Base-by-base conservation (phyloP, 305 asterid genomes). In the Solanum hybrid region DNA sequence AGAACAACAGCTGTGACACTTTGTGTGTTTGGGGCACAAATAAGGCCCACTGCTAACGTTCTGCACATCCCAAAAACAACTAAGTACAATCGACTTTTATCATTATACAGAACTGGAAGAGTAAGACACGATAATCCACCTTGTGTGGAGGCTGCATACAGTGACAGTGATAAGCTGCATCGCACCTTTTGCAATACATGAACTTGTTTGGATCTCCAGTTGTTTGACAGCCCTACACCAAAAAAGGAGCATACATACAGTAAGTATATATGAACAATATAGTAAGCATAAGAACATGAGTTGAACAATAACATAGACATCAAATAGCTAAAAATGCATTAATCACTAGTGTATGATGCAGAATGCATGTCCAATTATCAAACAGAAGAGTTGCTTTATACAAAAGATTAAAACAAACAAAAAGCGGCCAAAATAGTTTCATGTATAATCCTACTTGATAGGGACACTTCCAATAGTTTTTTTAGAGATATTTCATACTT, bases 101-200 rank as follows among this genome's bases (percentile, higher is more conserved):
- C 28, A 84, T 14, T 87, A n/a, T 76, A 35, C 42, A 77, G 46
- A 57, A 75, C 74, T 91, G 20, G 26, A 77, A 34, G 40, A 85
- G 34, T 51, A 36, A 88, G 91, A 87, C 39, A 86, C 75, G 37
- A 61, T 37, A 81, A 78, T 87, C 89, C 89, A 93, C 97, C 94
- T 92, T 92, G 89, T 94, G 94, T 5, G 96, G 94, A 92, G 99
- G 99, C 90, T 97, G 98, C 92, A 96, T 97, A 90, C 99, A 97
- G 91, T 97, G 96, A 91, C 99, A 97, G 89, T 97, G 99, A 88
- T 90, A 92, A 89, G 99, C 99, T 91, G 94, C 97, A 91, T 98
- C 99, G 88, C 99, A 98, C 91, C 99, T 97, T 94, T 95, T 97
- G 95, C 99, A 98, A 92, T 97, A 98, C 98, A 95, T 94, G 90